Evolutionary conservation across 129 eudicot genomes (phyloP), one percentile per base, ranked within the genome.

Genomic region (Erigeron canadensis): DNA sequence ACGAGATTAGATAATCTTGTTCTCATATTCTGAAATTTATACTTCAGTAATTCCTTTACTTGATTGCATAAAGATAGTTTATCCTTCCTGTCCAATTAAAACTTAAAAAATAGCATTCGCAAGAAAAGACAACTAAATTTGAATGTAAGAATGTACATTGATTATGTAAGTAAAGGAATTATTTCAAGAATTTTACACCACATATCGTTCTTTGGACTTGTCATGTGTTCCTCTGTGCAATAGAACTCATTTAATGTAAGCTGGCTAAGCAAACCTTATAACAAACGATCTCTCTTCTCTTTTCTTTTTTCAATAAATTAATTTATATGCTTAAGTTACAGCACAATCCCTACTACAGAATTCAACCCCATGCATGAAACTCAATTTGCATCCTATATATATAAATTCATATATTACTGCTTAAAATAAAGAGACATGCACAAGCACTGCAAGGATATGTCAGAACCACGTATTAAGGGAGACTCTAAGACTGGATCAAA

Each of bases 341-440:
- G 1, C 56, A 50, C 2, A 15, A 50, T 12, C 7, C 8, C 56
- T 28, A 28, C 1, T 28, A 28, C 34, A 28, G 34, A 4, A 1
- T 48, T 17, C 15, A 15, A 10, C 19, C 55, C 16, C 55, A 48
- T 48, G 16, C 40, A 22, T 37, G 23, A 2, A 58, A 58, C 41
- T 21, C 23, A 21, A 28, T 57, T 57, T 57, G 15, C 13, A 0
- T 5, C 63, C 40, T 21, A 21, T 13, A 21, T 21, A 57, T 57
- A 56, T 56, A 55, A 8, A 16, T n/a, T n/a, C n/a, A n/a, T n/a
- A n/a, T n/a, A n/a, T n/a, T n/a, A 55, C 23, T 55, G 61, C 61
- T 55, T 56, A 5, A 19, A 1, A 56, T 18, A 22, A 17, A 56
- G n/a, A n/a, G 2, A 58, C 13, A n/a, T 58, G 38, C 34, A 19